Evolutionary conservation across 2,329 filamentous ascomycete species (phyloP).

Genomic region (Sphaerulina populicola): DNA sequence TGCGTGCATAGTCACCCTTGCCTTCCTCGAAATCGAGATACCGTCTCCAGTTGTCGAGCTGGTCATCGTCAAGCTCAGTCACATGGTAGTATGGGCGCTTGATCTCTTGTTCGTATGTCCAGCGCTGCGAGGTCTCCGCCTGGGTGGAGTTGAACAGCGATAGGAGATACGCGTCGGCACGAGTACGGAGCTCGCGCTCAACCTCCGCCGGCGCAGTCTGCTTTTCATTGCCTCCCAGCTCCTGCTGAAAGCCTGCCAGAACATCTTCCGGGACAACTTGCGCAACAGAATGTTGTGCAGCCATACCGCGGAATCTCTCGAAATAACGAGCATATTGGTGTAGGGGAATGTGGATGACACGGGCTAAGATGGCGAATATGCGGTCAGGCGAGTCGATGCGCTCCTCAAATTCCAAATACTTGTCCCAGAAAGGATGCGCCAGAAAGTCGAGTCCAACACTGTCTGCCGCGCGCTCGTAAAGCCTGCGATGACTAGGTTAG

Average conservation of each 20-base stretch:
- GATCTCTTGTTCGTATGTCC: slow-evolving; percentile 89
- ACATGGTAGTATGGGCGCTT: slow-evolving; percentile 97
- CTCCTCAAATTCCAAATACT: slow-evolving; percentile 95
- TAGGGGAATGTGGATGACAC: slow-evolving; percentile 82
- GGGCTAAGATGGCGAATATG: slow-evolving; percentile 73
- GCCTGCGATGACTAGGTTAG: slow-evolving; percentile 49
- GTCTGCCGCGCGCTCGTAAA: slow-evolving; percentile 82
- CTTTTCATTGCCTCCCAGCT: slow-evolving; percentile 61
- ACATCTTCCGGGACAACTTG: slow-evolving; percentile 64
- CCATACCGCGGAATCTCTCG: slow-evolving; percentile 74
- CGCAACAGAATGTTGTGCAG: slow-evolving; percentile 60
- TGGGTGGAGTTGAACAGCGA: slow-evolving; percentile 75
- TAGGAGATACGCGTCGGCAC: slow-evolving; percentile 72
- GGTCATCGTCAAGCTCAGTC: slow-evolving; percentile 76
- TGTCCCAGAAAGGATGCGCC: slow-evolving; percentile 96
- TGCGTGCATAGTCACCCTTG: slow-evolving; percentile 67
- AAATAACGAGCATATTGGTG: slow-evolving; percentile 95
- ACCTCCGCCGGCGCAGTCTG: slow-evolving; percentile 67
- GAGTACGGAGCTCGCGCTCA: slow-evolving; percentile 71
- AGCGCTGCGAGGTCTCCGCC: slow-evolving; percentile 80
- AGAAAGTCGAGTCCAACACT: slow-evolving; percentile 88
- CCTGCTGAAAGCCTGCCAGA: slow-evolving; percentile 59
- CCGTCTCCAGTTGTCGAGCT: slow-evolving; percentile 86
- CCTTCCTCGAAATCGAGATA: slow-evolving; percentile 93
- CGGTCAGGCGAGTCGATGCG: slow-evolving; percentile 74